Conservation (phyloP, 345 rosid genomes). For the sweet orange (Citrus sinensis) region DNA sequence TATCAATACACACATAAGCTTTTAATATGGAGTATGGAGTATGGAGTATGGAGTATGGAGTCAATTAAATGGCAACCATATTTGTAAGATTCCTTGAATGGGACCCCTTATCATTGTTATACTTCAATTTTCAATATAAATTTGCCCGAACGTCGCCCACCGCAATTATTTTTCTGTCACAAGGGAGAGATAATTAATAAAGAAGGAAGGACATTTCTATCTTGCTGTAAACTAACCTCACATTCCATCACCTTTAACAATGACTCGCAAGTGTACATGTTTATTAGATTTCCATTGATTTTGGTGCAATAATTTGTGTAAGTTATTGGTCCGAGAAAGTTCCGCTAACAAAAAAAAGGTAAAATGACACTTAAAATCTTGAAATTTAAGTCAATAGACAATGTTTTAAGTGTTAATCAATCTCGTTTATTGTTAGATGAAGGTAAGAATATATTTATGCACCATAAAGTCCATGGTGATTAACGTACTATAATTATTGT, state of each 20-base stretch:
- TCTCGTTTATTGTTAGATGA: too few relatives aligned
- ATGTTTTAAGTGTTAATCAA: too few relatives aligned
- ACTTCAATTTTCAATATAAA: neutral
- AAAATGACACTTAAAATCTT: too few relatives aligned
- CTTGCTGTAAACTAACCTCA: too few relatives aligned
- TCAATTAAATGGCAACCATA: neutral
- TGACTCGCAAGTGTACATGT: too few relatives aligned
- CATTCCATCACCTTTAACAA: too few relatives aligned
- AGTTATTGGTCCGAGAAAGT: neutral
- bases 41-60: neutral
- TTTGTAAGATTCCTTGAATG: slow-evolving; percentile 8
- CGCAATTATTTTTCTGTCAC: slow-evolving; percentile 5
- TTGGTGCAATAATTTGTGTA: neutral
- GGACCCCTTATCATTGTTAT: neutral
- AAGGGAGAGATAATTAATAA: neutral
- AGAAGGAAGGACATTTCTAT: neutral
- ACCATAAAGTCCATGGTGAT: too few relatives aligned
- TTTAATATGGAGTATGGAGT: neutral
- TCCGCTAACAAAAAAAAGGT: too few relatives aligned
- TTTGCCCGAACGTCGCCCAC: slow-evolving; percentile 6
- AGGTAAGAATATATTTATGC: too few relatives aligned
- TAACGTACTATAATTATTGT: too few relatives aligned
- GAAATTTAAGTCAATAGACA: too few relatives aligned
- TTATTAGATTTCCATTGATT: neutral
- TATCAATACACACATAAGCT: neutral